Conservation (phyloP, 2,329 filamentous ascomycete species). For the Fusarium pininemorale region DNA sequence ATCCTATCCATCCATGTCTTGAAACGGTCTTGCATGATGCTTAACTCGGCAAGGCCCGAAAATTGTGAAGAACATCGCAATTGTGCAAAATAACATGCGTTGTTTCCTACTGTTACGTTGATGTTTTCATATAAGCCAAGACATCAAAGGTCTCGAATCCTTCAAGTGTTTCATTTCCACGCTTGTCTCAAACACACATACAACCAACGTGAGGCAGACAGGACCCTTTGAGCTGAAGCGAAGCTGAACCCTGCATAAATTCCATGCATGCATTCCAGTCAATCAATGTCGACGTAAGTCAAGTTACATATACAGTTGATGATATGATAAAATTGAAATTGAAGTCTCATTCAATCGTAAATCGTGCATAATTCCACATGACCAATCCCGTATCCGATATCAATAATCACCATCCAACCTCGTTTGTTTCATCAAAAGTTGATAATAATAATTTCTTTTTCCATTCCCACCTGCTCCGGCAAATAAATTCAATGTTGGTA, state of each 20-base stretch:
- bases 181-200: constrained; percentile 21
- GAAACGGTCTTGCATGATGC: constrained; percentile 27
- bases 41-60: constrained; percentile 21
- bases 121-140: constrained; percentile 7
- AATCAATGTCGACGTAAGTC: neutral
- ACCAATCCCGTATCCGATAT: neutral
- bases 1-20: constrained; percentile 10
- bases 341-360: constrained; percentile 26
- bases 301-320: neutral
- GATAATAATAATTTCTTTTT: constrained; percentile 10
- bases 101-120: neutral
- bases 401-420: neutral
- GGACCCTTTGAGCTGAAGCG: neutral
- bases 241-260: constrained; percentile 1
- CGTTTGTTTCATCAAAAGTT: neutral
- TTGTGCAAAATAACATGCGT: constrained; percentile 5
- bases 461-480: neutral
- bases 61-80: constrained; percentile 2
- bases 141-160: constrained; percentile 1
- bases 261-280: neutral
- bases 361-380: constrained; percentile 13
- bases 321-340: neutral
- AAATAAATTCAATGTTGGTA: constrained; percentile 8
- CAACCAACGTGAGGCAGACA: constrained; percentile 5
- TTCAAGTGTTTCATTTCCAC: constrained; percentile 23